Evolutionary conservation across 2,329 filamentous ascomycete genomes (phyloP).

Genomic region (Orbilia quercus): DNA sequence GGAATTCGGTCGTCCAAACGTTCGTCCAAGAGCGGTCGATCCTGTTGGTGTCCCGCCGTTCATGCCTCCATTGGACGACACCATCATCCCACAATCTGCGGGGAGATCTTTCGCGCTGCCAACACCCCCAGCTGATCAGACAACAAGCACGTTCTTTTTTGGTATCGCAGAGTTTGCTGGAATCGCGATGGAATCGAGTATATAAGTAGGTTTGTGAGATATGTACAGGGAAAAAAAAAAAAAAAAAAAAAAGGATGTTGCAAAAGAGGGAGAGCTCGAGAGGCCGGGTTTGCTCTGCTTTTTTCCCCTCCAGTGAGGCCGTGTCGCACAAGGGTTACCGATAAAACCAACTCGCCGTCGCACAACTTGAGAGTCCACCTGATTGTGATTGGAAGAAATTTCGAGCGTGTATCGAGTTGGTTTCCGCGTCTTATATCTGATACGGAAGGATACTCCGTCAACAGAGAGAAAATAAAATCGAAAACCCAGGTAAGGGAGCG

Average conservation of each 20-base stretch:
- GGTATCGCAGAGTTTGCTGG: conserved; percentile 8
- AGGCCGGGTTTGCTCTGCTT: conserved; percentile 16
- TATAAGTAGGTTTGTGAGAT: conserved; percentile 2
- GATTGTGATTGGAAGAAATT: not conserved
- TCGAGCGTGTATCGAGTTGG: conserved; percentile 30
- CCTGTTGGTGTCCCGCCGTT: conserved; percentile 24
- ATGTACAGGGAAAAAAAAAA: no score
- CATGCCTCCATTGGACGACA: conserved; percentile 32
- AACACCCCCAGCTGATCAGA: conserved; percentile 8
- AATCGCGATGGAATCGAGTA: conserved; percentile 19
- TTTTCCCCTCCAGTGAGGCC: not conserved
- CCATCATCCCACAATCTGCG: conserved; percentile 40
- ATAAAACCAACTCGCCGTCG: conserved; percentile 16
- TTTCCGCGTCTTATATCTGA: conserved; percentile 23
- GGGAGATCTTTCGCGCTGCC: conserved; percentile 6
- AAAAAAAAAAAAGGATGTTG: conserved; percentile 5
- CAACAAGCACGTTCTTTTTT: not conserved
- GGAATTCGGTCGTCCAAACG: conserved; percentile 34
- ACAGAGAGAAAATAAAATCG: no score
- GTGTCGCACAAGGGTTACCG: conserved; percentile 32
- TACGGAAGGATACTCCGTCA: conserved; percentile 3
- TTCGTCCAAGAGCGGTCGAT: conserved; percentile 16
- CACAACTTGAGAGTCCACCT: conserved; percentile 17
- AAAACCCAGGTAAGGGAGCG: conserved; percentile 8
- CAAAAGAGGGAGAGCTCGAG: conserved; percentile 17